Evolutionary conservation across 441 rosid species (phyloP), one percentile per base, ranked within the genome.

Genomic region (Croton laevigatus): DNA sequence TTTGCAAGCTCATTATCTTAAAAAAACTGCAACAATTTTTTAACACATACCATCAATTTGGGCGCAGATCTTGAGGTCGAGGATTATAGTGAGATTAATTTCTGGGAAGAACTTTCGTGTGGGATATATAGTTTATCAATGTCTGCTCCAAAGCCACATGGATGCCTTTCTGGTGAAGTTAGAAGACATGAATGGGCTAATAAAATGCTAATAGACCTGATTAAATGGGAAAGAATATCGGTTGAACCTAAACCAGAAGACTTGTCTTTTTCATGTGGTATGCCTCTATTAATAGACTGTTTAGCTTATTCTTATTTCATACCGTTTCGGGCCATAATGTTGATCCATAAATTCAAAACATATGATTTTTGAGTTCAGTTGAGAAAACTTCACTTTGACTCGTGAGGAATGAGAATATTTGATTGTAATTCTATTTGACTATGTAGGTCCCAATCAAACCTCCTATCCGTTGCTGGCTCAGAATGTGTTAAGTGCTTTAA

Each of bases 41-140:
- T 66, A 23, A 60, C 17, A 49, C 49, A 42, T 20, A 45, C 8
- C 37, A 20, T 48, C 5, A 59, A 6, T 57, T 60, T 65, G 1
- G 49, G 70, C 59, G 80, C 81, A 88, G 97, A 76, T 73, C 19
- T 66, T 75, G 87, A 84, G 72, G 75, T 77, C 74, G 88, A 73
- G 71, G 82, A 77, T 78, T 82, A 85, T 70, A 76, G 27, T 72
- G 58, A 67, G 65, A 71, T 57, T 59, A 74, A 78, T 46, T 88
- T 82, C 66, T 91, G 97, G 94, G 95, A 90, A 80, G 98, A 94
- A 86, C 97, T 94, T 79, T 82, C 86, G 3, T 94, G 97, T 76
- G 95, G 95, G 53, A 85, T 87, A 65, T 88, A 88, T 70, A 89
- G 92, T 77, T 67, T 91, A 57, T 72, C 86, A 20, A 59, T 94